Conservation (phyloP, 148 eudicot genomes). For the Silene latifolia region DNA sequence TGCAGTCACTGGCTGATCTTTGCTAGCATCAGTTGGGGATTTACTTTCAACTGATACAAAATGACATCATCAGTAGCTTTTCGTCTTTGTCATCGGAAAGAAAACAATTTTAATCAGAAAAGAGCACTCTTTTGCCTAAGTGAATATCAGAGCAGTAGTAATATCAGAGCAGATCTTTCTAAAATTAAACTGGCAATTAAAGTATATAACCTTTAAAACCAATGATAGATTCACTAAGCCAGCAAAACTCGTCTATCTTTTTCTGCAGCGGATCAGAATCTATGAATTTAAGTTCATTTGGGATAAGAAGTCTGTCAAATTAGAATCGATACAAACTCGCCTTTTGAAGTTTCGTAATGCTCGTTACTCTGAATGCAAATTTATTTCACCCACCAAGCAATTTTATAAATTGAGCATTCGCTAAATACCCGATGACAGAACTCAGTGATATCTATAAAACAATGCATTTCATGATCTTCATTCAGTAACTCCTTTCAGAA, state of each 20-base stretch:
- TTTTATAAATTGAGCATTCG: neutral
- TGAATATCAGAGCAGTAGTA: too few relatives aligned
- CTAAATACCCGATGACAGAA: neutral
- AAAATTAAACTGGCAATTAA: too few relatives aligned
- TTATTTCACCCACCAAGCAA: neutral
- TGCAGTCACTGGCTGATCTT: slow-evolving; percentile 47
- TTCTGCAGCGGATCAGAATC: neutral
- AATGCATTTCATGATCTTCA: neutral
- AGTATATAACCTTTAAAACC: too few relatives aligned
- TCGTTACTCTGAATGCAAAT: neutral
- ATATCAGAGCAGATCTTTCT: too few relatives aligned
- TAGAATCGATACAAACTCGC: neutral
- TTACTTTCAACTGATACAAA: slow-evolving; percentile 50
- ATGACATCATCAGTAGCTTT: slow-evolving; percentile 3
- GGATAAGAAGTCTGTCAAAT: too few relatives aligned
- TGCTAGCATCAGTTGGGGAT: slow-evolving; percentile 46
- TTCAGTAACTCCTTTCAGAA: neutral
- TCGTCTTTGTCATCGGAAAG: neutral
- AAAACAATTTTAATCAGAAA: neutral
- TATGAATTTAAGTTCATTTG: neutral
- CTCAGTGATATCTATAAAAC: neutral
- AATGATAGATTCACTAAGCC: too few relatives aligned
- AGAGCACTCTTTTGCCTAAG: neutral
- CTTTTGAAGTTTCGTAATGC: neutral
- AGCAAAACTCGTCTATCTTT: neutral